Conservation (phyloP, 495 filamentous ascomycete genomes). For the Hyaloscypha hepaticicola region DNA sequence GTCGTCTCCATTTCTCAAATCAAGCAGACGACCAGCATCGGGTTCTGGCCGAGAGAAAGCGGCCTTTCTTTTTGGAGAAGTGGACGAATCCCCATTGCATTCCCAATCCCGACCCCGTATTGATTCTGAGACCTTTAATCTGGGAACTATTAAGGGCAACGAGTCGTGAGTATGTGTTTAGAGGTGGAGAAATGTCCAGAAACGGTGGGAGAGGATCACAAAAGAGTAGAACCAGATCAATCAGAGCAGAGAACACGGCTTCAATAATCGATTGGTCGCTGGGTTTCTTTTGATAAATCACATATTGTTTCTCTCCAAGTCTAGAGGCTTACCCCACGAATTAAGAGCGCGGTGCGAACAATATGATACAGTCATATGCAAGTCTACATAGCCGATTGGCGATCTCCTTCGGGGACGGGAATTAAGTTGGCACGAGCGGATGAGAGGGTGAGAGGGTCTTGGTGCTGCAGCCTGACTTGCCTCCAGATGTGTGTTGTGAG, state of each 20-base stretch:
- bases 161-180: constrained; percentile 1
- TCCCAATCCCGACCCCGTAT: background rate
- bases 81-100: constrained; percentile 35
- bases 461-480: background rate
- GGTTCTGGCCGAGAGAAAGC: constrained; percentile 47
- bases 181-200: background rate
- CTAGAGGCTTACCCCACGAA: constrained; percentile 9
- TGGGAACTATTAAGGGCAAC: constrained; percentile 26
- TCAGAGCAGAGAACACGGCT: background rate
- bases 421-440: constrained; percentile 2
- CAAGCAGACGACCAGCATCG: constrained; percentile 21
- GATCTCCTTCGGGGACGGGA: background rate
- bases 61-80: constrained; percentile 57
- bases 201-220: background rate
- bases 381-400: constrained; percentile 5
- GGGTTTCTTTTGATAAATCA: background rate
- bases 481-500: background rate
- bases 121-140: constrained; percentile 26
- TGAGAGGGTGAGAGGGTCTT: background rate
- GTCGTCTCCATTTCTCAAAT: constrained; percentile 42
- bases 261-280: background rate
- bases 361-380: background rate
- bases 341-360: background rate
- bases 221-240: background rate
- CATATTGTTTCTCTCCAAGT: background rate